These are phyloP conservation scores for Trichoderma sp. DNA, from an alignment of 2,329 filamentous ascomycete species.

Conservation along the genomic window DNA sequence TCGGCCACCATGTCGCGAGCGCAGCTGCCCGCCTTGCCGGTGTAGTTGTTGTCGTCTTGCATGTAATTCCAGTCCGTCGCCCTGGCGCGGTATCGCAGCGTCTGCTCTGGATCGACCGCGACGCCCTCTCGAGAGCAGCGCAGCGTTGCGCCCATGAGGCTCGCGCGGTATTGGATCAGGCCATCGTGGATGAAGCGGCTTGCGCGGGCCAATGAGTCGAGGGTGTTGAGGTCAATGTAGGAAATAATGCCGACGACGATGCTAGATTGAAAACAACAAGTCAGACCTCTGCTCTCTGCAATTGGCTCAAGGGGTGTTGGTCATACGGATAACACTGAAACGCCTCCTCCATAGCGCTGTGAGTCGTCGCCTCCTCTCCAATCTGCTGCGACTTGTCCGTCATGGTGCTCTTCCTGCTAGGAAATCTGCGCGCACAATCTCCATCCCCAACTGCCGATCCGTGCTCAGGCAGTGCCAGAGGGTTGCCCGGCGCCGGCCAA, in stretches of 20 bases:
- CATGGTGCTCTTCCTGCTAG: constrained; percentile 15
- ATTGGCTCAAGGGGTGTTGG: constrained; percentile 11
- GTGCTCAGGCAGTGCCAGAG: constrained; percentile 5
- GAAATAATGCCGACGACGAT: constrained; percentile 75
- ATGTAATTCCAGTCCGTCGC: constrained; percentile 60
- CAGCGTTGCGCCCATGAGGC: constrained; percentile 73
- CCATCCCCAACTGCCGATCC: background rate
- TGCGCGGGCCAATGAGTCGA: constrained; percentile 79
- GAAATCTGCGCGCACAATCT: background rate
- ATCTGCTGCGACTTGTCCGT: background rate
- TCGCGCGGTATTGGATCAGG: constrained; percentile 74
- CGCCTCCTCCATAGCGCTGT: constrained; percentile 35
- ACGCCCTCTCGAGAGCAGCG: constrained; percentile 74
- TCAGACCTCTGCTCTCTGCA: background rate
- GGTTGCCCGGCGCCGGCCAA: constrained; percentile 17
- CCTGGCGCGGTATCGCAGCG: constrained; percentile 58
- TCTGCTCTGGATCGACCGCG: constrained; percentile 56
- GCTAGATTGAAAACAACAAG: constrained; percentile 48
- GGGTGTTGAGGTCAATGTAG: constrained; percentile 80
- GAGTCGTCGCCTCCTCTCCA: background rate
- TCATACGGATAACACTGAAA: constrained; percentile 43
- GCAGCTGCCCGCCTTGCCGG: constrained; percentile 74
- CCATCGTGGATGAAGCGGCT: constrained; percentile 78
- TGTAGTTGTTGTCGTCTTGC: constrained; percentile 54
- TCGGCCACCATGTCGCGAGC: constrained; percentile 84